Evolutionary conservation across 2,329 filamentous ascomycete genomes (phyloP).

Genomic region (Pseudogymnoascus pannorum): DNA sequence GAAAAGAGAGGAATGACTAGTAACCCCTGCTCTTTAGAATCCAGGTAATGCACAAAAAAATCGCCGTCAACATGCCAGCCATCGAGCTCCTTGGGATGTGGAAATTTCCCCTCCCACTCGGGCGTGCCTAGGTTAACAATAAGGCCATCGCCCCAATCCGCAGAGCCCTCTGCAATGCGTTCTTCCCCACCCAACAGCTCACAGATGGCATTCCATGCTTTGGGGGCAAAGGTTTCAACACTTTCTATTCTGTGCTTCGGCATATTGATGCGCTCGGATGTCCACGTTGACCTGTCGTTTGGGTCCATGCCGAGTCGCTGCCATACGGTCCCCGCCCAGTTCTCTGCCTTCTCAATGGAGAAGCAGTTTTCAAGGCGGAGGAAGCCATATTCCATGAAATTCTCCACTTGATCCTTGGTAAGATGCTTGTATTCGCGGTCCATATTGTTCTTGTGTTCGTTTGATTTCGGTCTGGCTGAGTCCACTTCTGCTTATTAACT

Average conservation of each 20-base stretch:
- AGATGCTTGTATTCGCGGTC: constrained; percentile 23
- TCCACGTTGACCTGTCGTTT: constrained; percentile 58
- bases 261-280: constrained; percentile 56
- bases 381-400: constrained; percentile 50
- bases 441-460: not conserved
- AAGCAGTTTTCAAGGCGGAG: constrained; percentile 47
- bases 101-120: constrained; percentile 41
- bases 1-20: constrained; percentile 62
- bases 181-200: constrained; percentile 59
- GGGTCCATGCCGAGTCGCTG: constrained; percentile 57
- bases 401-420: constrained; percentile 39
- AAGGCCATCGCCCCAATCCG: constrained; percentile 58
- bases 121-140: constrained; percentile 62
- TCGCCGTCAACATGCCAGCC: constrained; percentile 66
- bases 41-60: constrained; percentile 66
- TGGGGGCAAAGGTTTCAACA: constrained; percentile 51
- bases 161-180: constrained; percentile 39
- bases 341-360: constrained; percentile 38
- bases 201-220: constrained; percentile 59
- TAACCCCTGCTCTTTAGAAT: constrained; percentile 61
- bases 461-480: not conserved
- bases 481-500: not conserved
- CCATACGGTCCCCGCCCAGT: constrained; percentile 49
- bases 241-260: constrained; percentile 49
- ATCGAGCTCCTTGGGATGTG: constrained; percentile 44